Conservation (phyloP, 2,329 filamentous ascomycete species). For the Aspergillus chevalieri region DNA sequence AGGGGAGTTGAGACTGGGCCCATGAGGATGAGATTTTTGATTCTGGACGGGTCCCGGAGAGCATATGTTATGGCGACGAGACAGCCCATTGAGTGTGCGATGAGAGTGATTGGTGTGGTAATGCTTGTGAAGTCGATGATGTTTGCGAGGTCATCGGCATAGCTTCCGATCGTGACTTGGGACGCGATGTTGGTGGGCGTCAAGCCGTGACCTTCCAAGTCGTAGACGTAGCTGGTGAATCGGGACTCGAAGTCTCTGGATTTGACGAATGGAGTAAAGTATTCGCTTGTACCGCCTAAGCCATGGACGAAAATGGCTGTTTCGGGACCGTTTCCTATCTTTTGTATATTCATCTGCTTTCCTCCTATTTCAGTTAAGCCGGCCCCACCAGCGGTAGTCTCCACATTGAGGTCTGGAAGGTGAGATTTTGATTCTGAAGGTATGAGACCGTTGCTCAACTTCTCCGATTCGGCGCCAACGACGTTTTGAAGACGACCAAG, state of each 20-base stretch:
- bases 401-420: constrained; percentile 29
- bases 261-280: constrained; percentile 42
- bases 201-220: constrained; percentile 53
- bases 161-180: constrained; percentile 38
- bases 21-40: constrained; percentile 44
- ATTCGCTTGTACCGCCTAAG: constrained; percentile 44
- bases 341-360: constrained; percentile 28
- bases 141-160: constrained; percentile 38
- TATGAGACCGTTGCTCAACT: constrained; percentile 6
- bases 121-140: constrained; percentile 33
- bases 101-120: constrained; percentile 24
- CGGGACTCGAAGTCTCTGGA: constrained; percentile 17
- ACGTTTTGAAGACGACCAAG: constrained; percentile 40
- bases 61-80: constrained; percentile 44
- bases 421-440: constrained; percentile 3
- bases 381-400: constrained; percentile 18
- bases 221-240: constrained; percentile 38
- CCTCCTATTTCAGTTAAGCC: constrained; percentile 33
- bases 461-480: constrained; percentile 25
- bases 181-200: constrained; percentile 40
- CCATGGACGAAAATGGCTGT: constrained; percentile 50
- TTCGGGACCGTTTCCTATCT: constrained; percentile 18
- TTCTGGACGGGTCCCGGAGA: constrained; percentile 32
- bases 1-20: constrained; percentile 44
- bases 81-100: constrained; percentile 50